These are phyloP conservation scores for Aspergillus ruber DNA, from an alignment of 2,329 filamentous ascomycete species.

Conservation along the genomic window DNA sequence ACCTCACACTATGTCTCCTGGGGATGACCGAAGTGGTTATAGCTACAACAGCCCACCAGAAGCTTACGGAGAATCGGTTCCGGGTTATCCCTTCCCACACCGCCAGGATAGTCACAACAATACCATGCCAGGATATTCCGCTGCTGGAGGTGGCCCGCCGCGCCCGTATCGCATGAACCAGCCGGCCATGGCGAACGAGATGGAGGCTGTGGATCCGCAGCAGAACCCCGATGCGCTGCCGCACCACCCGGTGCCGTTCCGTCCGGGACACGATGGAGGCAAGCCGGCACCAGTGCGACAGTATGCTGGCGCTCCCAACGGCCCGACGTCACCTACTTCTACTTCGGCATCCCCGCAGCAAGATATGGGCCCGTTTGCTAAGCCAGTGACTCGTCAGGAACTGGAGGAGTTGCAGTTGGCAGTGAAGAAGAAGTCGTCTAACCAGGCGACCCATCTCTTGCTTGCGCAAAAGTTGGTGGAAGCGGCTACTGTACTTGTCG, in stretches of 20 bases:
- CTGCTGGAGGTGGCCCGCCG: slow-evolving; percentile 14
- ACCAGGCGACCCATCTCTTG: slow-evolving; percentile 63
- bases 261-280: slow-evolving; percentile 44
- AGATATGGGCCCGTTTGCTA: slow-evolving; percentile 2
- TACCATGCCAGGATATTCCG: slow-evolving; percentile 8
- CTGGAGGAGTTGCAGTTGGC: slow-evolving; percentile 66
- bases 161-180: slow-evolving; percentile 17
- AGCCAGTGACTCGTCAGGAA: slow-evolving; percentile 64
- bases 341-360: slow-evolving; percentile 24
- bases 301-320: slow-evolving; percentile 36
- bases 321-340: slow-evolving; percentile 27
- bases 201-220: slow-evolving; percentile 15
- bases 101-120: slow-evolving; percentile 2
- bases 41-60: slow-evolving; percentile 3
- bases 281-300: slow-evolving; percentile 50
- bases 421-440: slow-evolving; percentile 64
- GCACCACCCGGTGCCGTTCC: slow-evolving; percentile 50
- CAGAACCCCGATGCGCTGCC: slow-evolving; percentile 51
- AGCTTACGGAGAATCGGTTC: slow-evolving; percentile 10
- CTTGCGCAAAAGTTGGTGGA: slow-evolving; percentile 82
- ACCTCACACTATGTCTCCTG: slow-evolving; percentile 7
- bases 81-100: slow-evolving; percentile 13
- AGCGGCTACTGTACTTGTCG: slow-evolving; percentile 70
- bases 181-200: slow-evolving; percentile 10
- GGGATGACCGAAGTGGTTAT: slow-evolving; percentile 9